phyloP scores from a whole-genome alignment of 495 filamentous ascomycete species.

The Aspergillus egyptiacus region DNA sequence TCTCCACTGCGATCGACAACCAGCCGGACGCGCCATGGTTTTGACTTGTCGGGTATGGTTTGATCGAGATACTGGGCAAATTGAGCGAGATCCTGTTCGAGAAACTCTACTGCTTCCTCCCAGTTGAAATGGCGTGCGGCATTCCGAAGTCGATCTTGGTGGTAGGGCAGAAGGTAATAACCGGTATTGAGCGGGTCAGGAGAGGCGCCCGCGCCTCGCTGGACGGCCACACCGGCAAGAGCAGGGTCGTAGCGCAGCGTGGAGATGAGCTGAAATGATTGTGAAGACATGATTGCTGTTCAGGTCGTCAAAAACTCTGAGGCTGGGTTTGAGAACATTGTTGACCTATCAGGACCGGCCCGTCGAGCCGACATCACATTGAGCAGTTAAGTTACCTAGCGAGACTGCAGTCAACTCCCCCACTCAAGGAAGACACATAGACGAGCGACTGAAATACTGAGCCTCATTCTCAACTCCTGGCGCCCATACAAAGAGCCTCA shows the following conservation, averaged over 20 bases:
- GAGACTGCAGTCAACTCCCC: no score
- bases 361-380: conserved; percentile 1
- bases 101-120: conserved; percentile 29
- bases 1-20: conserved; percentile 45
- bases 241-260: conserved; percentile 68
- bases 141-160: conserved; percentile 72
- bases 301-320: conserved; percentile 5
- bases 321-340: conserved; percentile 5
- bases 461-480: neutral
- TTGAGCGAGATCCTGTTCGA: conserved; percentile 24
- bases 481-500: neutral
- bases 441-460: neutral
- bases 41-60: conserved; percentile 31
- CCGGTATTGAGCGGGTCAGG: conserved; percentile 45
- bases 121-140: conserved; percentile 68
- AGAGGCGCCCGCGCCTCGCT: conserved; percentile 38
- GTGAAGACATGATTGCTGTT: conserved; percentile 7
- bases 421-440: neutral
- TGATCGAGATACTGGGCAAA: conserved; percentile 29
- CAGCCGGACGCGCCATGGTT: conserved; percentile 49
- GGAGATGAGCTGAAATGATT: conserved; percentile 57
- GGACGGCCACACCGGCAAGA: conserved; percentile 41
- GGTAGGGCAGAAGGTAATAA: conserved; percentile 79
- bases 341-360: conserved; percentile 4
- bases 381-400: neutral